Percentiles rank a stretch among this genome's conserved stretches.
These are phyloP conservation scores for Viola pubescens DNA, from an alignment of 441 rosid species.

Conservation along the genomic window DNA sequence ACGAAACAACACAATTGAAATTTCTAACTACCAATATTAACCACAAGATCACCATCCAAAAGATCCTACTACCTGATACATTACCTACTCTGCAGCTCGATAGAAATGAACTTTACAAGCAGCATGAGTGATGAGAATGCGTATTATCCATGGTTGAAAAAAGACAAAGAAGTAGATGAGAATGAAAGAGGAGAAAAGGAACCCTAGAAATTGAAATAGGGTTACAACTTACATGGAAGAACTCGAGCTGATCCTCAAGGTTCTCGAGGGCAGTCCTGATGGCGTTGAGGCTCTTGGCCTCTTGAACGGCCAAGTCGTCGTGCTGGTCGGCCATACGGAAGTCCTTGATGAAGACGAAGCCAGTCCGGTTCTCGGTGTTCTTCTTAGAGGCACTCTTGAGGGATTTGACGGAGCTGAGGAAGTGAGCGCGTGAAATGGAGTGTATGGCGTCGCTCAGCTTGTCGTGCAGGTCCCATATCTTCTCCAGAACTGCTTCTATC, in stretches of 20 bases:
- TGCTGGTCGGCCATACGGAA: slow-evolving; percentile 38
- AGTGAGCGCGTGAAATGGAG: slow-evolving; percentile 67
- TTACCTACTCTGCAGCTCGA: not conserved
- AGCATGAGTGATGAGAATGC: too few species aligned
- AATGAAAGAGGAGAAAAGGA: not conserved
- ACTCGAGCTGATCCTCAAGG: slow-evolving; percentile 90
- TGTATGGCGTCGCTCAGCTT: slow-evolving; percentile 90
- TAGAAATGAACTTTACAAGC: not conserved
- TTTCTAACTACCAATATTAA: not conserved
- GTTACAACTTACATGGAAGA: slow-evolving; percentile 54
- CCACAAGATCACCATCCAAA: not conserved
- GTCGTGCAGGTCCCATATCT: slow-evolving; percentile 92
- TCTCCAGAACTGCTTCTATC: slow-evolving; percentile 76
- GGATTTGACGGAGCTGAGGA: slow-evolving; percentile 52
- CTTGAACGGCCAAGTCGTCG: slow-evolving; percentile 48
- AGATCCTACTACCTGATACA: not conserved
- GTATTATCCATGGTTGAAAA: too few species aligned
- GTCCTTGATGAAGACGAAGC: slow-evolving; percentile 74
- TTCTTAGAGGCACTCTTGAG: slow-evolving; percentile 30
- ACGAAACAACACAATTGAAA: not conserved
- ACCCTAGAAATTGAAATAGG: not conserved
- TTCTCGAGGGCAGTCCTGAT: slow-evolving; percentile 85
- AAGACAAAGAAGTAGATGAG: not conserved
- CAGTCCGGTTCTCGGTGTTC: slow-evolving; percentile 30
- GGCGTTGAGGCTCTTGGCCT: slow-evolving; percentile 78